Percentiles rank a stretch among this genome's conserved stretches.
Conservation (phyloP, 768 basidiomycete species). For the Strobilomyces dryophilus region DNA sequence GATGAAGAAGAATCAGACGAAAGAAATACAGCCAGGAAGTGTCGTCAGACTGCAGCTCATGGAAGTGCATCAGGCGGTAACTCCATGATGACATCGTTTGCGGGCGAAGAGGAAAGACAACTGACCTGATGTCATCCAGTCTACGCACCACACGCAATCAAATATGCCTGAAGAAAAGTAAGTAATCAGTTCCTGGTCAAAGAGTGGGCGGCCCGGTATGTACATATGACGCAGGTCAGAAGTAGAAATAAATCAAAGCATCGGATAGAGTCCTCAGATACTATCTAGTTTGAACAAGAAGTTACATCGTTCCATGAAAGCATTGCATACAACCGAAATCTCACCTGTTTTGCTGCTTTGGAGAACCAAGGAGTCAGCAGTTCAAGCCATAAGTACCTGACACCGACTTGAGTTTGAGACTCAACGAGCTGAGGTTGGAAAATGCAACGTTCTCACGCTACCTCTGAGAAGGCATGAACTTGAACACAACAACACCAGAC, state of each 20-base stretch:
- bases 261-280: constrained; percentile 7
- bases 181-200: not conserved
- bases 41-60: constrained; percentile 8
- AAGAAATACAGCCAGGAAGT: constrained; percentile 13
- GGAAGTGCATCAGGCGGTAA: constrained; percentile 12
- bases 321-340: not conserved
- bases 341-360: not conserved
- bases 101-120: not conserved
- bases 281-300: constrained; percentile 4
- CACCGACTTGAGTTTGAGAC: not conserved
- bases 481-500: not conserved
- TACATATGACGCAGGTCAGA: not conserved
- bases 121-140: not conserved
- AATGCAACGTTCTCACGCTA: constrained; percentile 2
- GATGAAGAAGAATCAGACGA: constrained; percentile 2
- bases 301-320: not conserved
- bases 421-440: too few relatives aligned
- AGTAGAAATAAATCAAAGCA: not conserved
- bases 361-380: too few relatives aligned
- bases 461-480: not conserved
- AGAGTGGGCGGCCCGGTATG: not conserved
- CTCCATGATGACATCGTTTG: constrained; percentile 17
- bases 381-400: too few relatives aligned
- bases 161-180: not conserved
- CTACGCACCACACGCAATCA: not conserved